Conservation (phyloP, 768 basidiomycete genomes). For the Coprinellus micaceus region DNA sequence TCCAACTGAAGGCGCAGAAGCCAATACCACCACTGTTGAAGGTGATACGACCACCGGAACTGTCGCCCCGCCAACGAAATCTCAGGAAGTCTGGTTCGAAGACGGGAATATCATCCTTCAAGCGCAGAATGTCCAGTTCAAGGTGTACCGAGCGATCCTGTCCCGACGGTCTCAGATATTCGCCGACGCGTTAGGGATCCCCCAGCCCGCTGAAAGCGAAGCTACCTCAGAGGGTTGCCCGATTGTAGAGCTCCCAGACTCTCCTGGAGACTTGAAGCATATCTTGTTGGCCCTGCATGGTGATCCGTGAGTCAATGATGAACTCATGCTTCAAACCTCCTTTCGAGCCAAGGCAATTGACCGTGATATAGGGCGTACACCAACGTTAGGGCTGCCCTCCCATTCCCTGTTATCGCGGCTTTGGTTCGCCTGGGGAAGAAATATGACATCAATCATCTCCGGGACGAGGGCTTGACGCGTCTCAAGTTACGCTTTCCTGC, state of each 20-base stretch:
- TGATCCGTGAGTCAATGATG: slow-evolving; percentile 5
- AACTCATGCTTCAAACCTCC: background rate
- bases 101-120: slow-evolving; percentile 14
- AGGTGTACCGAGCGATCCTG: slow-evolving; percentile 8
- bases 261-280: slow-evolving; percentile 7
- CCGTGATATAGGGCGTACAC: background rate
- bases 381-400: background rate
- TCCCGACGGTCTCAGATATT: slow-evolving; percentile 8
- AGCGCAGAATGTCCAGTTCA: slow-evolving; percentile 9
- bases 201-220: background rate
- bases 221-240: slow-evolving; percentile 9
- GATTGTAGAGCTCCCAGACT: slow-evolving; percentile 10
- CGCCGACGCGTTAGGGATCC: slow-evolving; percentile 5
- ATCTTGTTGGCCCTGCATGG: slow-evolving; percentile 9
- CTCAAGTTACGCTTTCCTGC: slow-evolving; percentile 3
- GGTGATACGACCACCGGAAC: background rate
- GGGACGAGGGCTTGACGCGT: slow-evolving; percentile 3
- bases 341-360: too few species aligned
- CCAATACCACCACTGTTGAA: background rate
- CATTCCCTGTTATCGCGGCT: slow-evolving; percentile 1
- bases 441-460: slow-evolving; percentile 12
- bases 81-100: slow-evolving; percentile 12
- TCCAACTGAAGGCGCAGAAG: background rate
- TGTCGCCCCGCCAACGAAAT: background rate
- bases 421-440: slow-evolving; percentile 14